Evolutionary conservation across 345 rosid species (phyloP).

Genomic region (Murraya koenigii): DNA sequence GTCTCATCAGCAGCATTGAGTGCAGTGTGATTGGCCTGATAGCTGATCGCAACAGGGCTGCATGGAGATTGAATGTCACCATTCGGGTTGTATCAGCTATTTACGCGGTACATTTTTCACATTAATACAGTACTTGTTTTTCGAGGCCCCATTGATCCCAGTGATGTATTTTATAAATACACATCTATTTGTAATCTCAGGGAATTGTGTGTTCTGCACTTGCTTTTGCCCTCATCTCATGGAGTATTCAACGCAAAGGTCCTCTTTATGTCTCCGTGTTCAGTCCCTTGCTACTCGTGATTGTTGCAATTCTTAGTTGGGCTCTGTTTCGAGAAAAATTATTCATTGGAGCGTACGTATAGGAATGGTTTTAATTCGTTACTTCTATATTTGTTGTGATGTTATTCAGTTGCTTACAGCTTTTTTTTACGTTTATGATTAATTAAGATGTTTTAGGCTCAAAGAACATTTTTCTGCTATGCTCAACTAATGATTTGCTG

Average conservation of each 20-base stretch:
- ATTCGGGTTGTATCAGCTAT: constrained; percentile 57
- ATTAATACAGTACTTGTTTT: neutral
- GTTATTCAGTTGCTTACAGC: too few species aligned
- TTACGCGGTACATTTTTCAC: constrained; percentile 50
- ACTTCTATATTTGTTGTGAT: too few species aligned
- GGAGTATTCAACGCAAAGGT: constrained; percentile 75
- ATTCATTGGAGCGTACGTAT: constrained; percentile 69
- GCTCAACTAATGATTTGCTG: neutral
- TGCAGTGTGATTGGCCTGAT: constrained; percentile 46
- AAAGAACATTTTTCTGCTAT: too few species aligned
- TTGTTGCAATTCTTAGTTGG: constrained; percentile 79
- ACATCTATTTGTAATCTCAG: constrained; percentile 30
- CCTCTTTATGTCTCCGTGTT: constrained; percentile 88
- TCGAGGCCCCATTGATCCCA: neutral
- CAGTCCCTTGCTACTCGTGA: constrained; percentile 70
- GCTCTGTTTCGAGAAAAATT: constrained; percentile 76
- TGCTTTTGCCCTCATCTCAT: constrained; percentile 62
- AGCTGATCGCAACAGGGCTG: constrained; percentile 38
- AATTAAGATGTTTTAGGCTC: too few species aligned
- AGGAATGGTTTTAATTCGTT: neutral
- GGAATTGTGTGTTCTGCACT: constrained; percentile 74
- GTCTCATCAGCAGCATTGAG: constrained; percentile 63
- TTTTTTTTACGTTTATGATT: too few species aligned
- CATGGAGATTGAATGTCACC: constrained; percentile 61
- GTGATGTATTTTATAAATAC: neutral